Percentiles rank a stretch among this genome's conserved stretches.
These are phyloP conservation scores for Podospora fimiseda DNA, from an alignment of 495 filamentous ascomycete genomes.

Conservation along the genomic window DNA sequence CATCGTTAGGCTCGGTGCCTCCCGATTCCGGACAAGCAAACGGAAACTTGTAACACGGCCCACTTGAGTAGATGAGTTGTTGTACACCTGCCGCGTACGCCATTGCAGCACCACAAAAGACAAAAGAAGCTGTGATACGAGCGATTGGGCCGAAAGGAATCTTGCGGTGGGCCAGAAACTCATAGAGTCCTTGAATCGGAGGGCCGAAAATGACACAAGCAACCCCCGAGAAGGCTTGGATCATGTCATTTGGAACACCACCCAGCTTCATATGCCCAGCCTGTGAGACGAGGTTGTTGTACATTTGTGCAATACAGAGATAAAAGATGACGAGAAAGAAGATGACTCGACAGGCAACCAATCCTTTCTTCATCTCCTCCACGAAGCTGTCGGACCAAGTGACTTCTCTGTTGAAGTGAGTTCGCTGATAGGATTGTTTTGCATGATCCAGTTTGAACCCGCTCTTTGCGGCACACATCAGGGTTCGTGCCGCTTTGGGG, in stretches of 20 bases:
- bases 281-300: conserved; percentile 41
- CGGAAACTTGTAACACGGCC: conserved; percentile 48
- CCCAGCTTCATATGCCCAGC: conserved; percentile 45
- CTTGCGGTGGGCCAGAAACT: conserved; percentile 29
- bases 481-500: conserved; percentile 35
- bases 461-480: conserved; percentile 34
- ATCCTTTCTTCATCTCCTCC: conserved; percentile 34
- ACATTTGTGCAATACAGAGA: conserved; percentile 48
- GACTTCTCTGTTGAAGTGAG: conserved; percentile 22
- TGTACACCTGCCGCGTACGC: conserved; percentile 46
- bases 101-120: conserved; percentile 39
- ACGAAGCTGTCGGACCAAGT: conserved; percentile 38
- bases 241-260: conserved; percentile 47
- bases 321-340: conserved; percentile 53
- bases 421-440: conserved; percentile 39
- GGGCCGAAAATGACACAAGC: conserved; percentile 40
- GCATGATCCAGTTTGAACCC: conserved; percentile 48
- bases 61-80: conserved; percentile 35
- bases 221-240: conserved; percentile 27
- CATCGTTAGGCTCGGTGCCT: conserved; percentile 26
- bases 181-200: conserved; percentile 44
- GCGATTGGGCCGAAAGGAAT: conserved; percentile 45
- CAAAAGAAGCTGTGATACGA: conserved; percentile 46
- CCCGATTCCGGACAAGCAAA: conserved; percentile 26
- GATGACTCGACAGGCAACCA: conserved; percentile 42